Evolutionary conservation across 2,329 filamentous ascomycete species (phyloP).

Genomic region (Cordyceps militaris): DNA sequence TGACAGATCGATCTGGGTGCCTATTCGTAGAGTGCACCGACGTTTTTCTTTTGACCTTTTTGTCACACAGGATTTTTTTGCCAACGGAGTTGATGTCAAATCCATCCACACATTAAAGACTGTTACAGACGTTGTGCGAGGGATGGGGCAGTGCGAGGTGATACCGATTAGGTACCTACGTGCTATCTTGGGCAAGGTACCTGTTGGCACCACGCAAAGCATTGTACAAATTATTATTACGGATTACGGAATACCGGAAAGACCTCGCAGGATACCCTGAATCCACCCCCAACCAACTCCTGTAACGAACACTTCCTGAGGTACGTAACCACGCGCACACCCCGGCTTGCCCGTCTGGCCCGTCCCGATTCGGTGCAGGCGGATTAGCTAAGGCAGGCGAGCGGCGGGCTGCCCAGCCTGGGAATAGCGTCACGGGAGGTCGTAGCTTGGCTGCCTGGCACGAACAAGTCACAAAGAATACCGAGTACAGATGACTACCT

Average conservation of each 20-base stretch:
- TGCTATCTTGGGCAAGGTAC: neutral
- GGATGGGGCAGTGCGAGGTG: neutral
- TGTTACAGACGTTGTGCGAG: neutral
- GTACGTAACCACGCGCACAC: too few species aligned
- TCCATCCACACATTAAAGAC: neutral
- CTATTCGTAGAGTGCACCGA: neutral
- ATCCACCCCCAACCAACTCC: neutral
- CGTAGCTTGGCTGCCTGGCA: neutral
- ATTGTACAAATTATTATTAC: too few species aligned
- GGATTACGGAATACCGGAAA: too few species aligned
- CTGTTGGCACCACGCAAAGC: neutral
- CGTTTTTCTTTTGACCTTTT: neutral
- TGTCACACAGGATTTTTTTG: neutral
- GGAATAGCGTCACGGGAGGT: neutral
- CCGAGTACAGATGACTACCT: too few species aligned
- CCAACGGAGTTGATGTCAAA: too few species aligned
- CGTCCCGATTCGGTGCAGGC: neutral
- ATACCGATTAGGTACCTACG: too few species aligned
- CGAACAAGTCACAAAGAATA: too few species aligned
- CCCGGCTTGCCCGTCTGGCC: neutral
- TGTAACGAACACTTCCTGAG: too few species aligned
- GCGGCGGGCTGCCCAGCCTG: neutral
- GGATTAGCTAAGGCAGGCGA: neutral
- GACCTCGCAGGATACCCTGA: too few species aligned
- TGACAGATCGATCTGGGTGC: slow-evolving; percentile 1